Base-by-base conservation (phyloP, 805 yeast genomes). In the Hanseniaspora lachancei region DNA sequence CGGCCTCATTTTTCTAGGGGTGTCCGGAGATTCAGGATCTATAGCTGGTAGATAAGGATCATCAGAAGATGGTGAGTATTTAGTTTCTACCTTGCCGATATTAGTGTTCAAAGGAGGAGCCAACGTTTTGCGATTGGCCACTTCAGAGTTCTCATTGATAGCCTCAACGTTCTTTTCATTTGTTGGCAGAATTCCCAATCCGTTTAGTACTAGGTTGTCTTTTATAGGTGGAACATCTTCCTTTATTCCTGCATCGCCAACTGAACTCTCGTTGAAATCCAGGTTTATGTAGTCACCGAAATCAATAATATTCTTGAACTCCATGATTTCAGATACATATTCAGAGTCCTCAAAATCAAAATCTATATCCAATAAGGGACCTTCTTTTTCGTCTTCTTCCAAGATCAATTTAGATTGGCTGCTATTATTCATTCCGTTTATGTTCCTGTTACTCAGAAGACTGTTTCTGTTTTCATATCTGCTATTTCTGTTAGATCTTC, bases 271-370 rank as follows among this genome's bases (percentile, higher is more conserved):
- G 52, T 70, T 71, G 23, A 71, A 58, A 48, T 66, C 68, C 32
- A 72, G 57, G 27, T 72, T 68, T 23, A 73, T 57, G 35, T 69
- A 75, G 24, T 70, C 76, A 5, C 76, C 78, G 61, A 75, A 75
- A 59, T 74, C 71, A 29, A 75, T 73, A 51, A 72, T 68, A 47
- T 70, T 74, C 6, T 76, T 74, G 60, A 74, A 74, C 58, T 74
- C 77, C 65, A 71, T 66, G 16, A 74, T 68, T 47, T 73, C 75
- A 0, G 70, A 66, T 58, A 71, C 66, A 39, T 70, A 65, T 24
- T 71, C 74, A 3, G 63, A 66, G 23, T 66, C 71, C 8, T 64
- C 68, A 35, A 41, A 55, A 27, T 55, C 55, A 41, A 50, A 49
- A 23, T 48, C 51, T 23, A 51, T 51, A 27, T 51, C 49, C 38